Evolutionary conservation across 371 early-diverging fungal species (phyloP).

Genomic region (Saksenaea vasiformis): DNA sequence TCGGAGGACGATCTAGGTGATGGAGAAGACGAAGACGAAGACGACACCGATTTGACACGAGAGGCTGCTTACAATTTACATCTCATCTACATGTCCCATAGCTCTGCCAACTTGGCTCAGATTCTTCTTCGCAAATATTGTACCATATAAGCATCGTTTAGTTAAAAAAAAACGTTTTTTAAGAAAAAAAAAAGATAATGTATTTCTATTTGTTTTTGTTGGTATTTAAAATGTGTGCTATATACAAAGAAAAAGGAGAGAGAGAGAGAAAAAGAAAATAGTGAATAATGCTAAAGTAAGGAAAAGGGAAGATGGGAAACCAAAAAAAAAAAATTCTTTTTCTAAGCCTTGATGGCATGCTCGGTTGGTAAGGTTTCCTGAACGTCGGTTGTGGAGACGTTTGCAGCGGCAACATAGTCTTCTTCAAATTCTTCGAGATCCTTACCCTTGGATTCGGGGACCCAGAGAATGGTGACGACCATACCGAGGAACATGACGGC

Average conservation of each 20-base stretch:
- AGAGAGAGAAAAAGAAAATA: not conserved
- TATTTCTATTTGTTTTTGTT: not conserved
- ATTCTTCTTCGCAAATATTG: slow-evolving; percentile 65
- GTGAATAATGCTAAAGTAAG: not conserved
- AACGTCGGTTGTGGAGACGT: not conserved
- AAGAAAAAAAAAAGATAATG: no score
- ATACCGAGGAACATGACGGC: slow-evolving; percentile 70
- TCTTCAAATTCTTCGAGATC: slow-evolving; percentile 63
- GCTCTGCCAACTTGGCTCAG: slow-evolving; percentile 73
- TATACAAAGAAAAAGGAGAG: not conserved
- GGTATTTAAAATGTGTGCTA: slow-evolving; percentile 3
- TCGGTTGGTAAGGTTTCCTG: not conserved
- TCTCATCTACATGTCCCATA: slow-evolving; percentile 69
- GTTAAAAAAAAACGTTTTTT: not conserved
- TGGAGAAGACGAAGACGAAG: slow-evolving; percentile 38
- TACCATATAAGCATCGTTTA: slow-evolving; percentile 42
- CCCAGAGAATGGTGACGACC: slow-evolving; percentile 47
- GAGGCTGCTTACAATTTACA: slow-evolving; percentile 85
- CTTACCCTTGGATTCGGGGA: slow-evolving; percentile 60
- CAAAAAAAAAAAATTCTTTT: no score
- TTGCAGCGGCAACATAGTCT: slow-evolving; percentile 22
- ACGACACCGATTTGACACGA: slow-evolving; percentile 49
- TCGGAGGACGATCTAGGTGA: slow-evolving; percentile 20
- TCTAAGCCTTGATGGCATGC: not conserved
- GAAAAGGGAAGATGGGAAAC: not conserved